Base-by-base conservation (phyloP, 2,329 filamentous ascomycete species). In the Aspergillus eucalypticola region DNA sequence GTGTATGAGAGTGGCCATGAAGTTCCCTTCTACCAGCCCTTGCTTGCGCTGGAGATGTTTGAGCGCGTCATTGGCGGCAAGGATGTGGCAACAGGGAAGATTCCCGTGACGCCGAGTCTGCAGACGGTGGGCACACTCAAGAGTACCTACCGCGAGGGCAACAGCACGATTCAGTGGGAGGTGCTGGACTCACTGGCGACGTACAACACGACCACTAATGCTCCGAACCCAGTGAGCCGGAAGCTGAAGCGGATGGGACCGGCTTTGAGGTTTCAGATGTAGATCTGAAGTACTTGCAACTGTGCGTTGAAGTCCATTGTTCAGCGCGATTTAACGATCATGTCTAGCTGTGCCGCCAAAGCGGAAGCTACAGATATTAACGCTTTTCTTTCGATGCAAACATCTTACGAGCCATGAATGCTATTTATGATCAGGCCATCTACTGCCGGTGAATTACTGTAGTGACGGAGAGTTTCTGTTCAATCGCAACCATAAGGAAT, bases 1-100 rank as follows among this genome's bases (percentile, higher is more conserved):
- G 49, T 59, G 5, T 59, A 59, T n/a, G 57, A 59, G 17, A 59
- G 57, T 54, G 57, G 57, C 3, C 57, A 59, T 15, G 57, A 59
- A 8, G 57, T 59, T 11, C 57, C 57, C 6, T 59, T 59, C n/a
- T 59, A 59, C 7, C 57, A 59, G 32, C 57, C 57, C 4, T 7
- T 59, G 50, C 41, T 59, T 7, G 49, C 57, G 4, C 23, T 59
- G 38, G 57, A 54, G 41, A 23, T 59, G 19, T 54, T 59, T 25
- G 50, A 54, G 51, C 50, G 57, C 6, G 57, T 55, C 2, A 55
- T 55, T 21, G n/a, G 13, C 8, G 53, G 53, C 25, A 55, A 55
- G 39, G 53, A 55, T 35, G 39, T 55, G 13, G 53, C 53, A 11
- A 55, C 53, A 17, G 53, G 53, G 6, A 46, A 41, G n/a, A n/a